A percentile compares a stretch with the other conserved stretches of the same genome.
These are phyloP conservation scores for Dendrothele bispora DNA, from an alignment of 768 basidiomycete species.

Conservation along the genomic window DNA sequence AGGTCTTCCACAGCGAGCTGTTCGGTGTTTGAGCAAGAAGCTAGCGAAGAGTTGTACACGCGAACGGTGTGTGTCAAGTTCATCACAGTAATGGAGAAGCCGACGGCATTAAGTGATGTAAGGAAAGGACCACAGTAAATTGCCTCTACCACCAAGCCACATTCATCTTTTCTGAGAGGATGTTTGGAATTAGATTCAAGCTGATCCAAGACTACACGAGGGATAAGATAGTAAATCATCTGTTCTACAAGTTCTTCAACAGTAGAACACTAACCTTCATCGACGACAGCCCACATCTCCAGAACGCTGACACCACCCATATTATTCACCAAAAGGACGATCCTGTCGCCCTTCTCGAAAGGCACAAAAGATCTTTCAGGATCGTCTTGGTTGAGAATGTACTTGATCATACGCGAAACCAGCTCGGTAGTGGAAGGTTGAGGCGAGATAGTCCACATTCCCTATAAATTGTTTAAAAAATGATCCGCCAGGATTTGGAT, in stretches of 20 bases:
- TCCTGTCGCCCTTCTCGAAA: constrained; percentile 54
- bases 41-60: too few relatives aligned
- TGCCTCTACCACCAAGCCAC: too few relatives aligned
- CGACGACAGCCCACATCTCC: constrained; percentile 69
- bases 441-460: neutral
- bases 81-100: constrained; percentile 38
- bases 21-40: too few relatives aligned
- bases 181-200: too few relatives aligned
- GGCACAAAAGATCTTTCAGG: constrained; percentile 76
- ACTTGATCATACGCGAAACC: neutral
- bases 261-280: too few relatives aligned
- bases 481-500: neutral
- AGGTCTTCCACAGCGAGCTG: constrained; percentile 12
- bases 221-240: too few relatives aligned
- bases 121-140: constrained; percentile 30
- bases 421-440: neutral
- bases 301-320: constrained; percentile 84
- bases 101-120: constrained; percentile 43
- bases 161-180: too few relatives aligned
- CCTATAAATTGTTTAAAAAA: neutral
- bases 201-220: too few relatives aligned
- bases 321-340: constrained; percentile 85
- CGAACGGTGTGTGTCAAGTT: constrained; percentile 30
- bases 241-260: too few relatives aligned
- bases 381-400: constrained; percentile 39